These are phyloP conservation scores for Daldinia childiae DNA, from an alignment of 495 filamentous ascomycete species.

Conservation along the genomic window DNA sequence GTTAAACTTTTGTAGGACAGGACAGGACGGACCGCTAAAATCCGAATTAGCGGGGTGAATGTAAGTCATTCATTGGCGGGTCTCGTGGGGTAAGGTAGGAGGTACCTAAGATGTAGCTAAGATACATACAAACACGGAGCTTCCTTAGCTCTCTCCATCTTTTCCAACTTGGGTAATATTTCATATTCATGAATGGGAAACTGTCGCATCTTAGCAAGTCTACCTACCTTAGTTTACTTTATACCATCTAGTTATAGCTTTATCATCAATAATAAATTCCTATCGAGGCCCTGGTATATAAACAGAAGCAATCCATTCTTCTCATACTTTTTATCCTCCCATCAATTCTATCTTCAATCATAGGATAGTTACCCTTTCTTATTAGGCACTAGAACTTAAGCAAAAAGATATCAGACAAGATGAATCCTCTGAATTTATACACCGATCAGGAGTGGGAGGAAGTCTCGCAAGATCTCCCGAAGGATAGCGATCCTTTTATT, in stretches of 20 bases:
- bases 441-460: constrained; percentile 66
- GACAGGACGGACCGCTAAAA: constrained; percentile 18
- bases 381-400: neutral
- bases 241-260: too few relatives aligned
- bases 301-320: neutral
- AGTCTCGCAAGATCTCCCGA: constrained; percentile 61
- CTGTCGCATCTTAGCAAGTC: neutral
- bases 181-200: neutral
- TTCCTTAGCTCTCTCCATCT: neutral
- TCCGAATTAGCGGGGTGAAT: constrained; percentile 15
- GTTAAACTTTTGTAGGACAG: constrained; percentile 13
- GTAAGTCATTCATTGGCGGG: constrained; percentile 10
- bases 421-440: constrained; percentile 30
- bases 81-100: constrained; percentile 14
- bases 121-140: constrained; percentile 8
- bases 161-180: constrained; percentile 5
- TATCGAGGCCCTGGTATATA: neutral
- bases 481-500: constrained; percentile 73
- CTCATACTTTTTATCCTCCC: neutral
- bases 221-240: too few relatives aligned
- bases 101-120: too few relatives aligned
- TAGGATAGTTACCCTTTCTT: neutral
- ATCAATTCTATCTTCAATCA: neutral
- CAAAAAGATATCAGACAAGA: constrained; percentile 13
- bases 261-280: too few relatives aligned